Percentiles rank a stretch among this genome's conserved stretches.
Conservation (phyloP, 2,329 filamentous ascomycete genomes). For the Microsporum canis region DNA sequence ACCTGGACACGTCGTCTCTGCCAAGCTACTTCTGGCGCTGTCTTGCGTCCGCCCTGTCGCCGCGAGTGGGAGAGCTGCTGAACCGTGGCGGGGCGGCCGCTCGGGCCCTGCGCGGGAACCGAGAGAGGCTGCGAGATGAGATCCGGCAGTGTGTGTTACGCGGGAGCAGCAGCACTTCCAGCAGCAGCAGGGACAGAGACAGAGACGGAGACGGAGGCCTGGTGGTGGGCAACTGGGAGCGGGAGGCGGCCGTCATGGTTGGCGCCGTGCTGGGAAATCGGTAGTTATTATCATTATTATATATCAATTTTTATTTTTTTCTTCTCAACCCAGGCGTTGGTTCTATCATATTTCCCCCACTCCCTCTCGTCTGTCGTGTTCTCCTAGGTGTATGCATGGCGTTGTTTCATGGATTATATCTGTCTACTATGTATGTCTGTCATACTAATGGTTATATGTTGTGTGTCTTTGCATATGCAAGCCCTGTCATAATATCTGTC, state of each 20-base stretch:
- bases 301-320: not conserved
- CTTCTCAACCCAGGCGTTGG: not conserved
- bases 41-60: conserved; percentile 64
- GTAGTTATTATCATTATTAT: not conserved
- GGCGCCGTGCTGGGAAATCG: conserved; percentile 52
- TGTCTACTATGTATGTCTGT: not conserved
- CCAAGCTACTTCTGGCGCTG: conserved; percentile 90
- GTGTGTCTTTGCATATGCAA: not conserved
- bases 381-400: not conserved
- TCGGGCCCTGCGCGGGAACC: conserved; percentile 66
- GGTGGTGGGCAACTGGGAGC: conserved; percentile 57
- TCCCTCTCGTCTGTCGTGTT: no score
- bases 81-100: conserved; percentile 72
- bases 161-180: conserved; percentile 52
- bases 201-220: conserved; percentile 31
- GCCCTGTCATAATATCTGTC: not conserved
- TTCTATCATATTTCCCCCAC: not conserved
- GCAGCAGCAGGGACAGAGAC: conserved; percentile 27
- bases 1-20: conserved; percentile 78
- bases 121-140: conserved; percentile 60
- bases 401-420: not conserved
- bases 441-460: no score
- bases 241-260: conserved; percentile 91
- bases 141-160: conserved; percentile 72
- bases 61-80: conserved; percentile 73